Percentiles rank a stretch among this genome's conserved stretches.
phyloP scores from a whole-genome alignment of 192 early-diverging fungal species.

The Thamnidium elegans region DNA sequence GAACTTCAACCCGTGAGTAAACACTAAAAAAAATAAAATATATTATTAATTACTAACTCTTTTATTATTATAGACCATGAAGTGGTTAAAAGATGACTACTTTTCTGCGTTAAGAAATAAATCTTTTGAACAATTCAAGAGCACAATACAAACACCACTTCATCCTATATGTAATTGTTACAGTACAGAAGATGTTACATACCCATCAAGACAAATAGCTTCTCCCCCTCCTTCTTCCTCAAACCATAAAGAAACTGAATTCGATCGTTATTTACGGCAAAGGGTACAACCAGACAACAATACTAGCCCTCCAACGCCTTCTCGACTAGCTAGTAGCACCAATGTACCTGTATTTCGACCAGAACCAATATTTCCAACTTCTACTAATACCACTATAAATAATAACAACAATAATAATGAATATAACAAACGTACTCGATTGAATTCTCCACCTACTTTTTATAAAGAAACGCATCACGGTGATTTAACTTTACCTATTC shows the following conservation, averaged over 20 bases:
- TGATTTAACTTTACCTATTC: not conserved
- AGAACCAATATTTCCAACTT: slow-evolving; percentile 9
- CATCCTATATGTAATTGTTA: slow-evolving; percentile 19
- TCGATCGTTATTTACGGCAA: slow-evolving; percentile 20
- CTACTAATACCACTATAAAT: not conserved
- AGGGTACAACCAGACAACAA: not conserved
- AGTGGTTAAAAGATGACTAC: slow-evolving; percentile 24
- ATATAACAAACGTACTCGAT: not conserved
- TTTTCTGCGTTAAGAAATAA: slow-evolving; percentile 17
- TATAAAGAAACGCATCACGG: not conserved
- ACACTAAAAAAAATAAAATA: not conserved
- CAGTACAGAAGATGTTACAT: not conserved
- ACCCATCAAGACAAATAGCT: slow-evolving; percentile 1
- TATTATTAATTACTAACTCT: not conserved
- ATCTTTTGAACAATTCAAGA: slow-evolving; percentile 16
- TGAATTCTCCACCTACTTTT: not conserved
- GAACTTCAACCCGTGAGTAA: slow-evolving; percentile 32
- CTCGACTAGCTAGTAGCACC: not conserved
- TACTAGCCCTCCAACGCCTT: slow-evolving; percentile 10
- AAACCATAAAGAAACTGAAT: slow-evolving; percentile 16
- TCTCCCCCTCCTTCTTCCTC: slow-evolving; percentile 1
- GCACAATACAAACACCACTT: not conserved
- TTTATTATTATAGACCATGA: slow-evolving; percentile 13
- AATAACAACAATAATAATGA: not conserved
- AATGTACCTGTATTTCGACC: slow-evolving; percentile 9